Evolutionary conservation across 164 flowering plant species (phyloP).

Genomic region (Magnolia kwangsiensis): DNA sequence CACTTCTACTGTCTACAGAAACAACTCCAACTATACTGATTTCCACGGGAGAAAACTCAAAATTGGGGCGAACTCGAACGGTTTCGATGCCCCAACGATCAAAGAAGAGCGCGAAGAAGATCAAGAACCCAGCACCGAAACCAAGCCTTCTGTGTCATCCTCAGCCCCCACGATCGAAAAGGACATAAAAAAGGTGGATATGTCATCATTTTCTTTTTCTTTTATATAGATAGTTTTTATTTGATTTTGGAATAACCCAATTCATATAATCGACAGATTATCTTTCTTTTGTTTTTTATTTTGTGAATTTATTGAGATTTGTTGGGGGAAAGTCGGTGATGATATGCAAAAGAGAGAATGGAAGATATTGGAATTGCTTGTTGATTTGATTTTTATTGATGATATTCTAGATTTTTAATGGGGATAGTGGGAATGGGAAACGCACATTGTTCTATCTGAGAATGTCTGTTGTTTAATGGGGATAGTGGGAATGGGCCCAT

Average conservation of each 20-base stretch:
- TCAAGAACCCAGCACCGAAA: background rate
- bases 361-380: no score
- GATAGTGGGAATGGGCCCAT: no score
- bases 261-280: background rate
- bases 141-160: constrained; percentile 10
- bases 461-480: no score
- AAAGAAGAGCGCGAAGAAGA: constrained; percentile 8
- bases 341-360: no score
- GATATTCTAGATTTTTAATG: no score
- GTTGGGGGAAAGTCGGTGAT: no score
- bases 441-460: no score
- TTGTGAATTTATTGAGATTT: background rate
- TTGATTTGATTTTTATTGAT: no score
- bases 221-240: background rate
- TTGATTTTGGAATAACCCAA: background rate
- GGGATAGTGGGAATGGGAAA: no score
- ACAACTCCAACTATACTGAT: background rate
- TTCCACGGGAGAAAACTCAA: background rate
- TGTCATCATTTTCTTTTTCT: background rate
- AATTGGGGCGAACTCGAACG: constrained; percentile 11
- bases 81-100: constrained; percentile 14
- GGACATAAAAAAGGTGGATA: constrained; percentile 17
- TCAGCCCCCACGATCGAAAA: constrained; percentile 13
- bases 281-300: background rate
- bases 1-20: background rate